Evolutionary conservation across 202 grass and related monocot genomes (phyloP).

Genomic region (Schoenoplectus tabernaemontani): DNA sequence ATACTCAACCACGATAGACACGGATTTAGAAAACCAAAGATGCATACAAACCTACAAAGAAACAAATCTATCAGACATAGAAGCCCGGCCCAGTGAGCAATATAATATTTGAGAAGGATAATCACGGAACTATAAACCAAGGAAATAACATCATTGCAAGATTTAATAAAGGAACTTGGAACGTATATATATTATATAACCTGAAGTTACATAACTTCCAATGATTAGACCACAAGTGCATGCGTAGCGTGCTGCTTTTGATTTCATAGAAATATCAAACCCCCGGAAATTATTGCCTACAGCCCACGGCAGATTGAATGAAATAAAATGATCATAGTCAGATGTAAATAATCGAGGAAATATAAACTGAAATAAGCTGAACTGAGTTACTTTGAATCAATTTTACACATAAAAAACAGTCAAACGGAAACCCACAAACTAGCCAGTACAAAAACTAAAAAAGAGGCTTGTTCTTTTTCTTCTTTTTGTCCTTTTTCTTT

Average conservation of each 20-base stretch:
- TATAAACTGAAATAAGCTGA: not conserved
- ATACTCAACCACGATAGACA: too few relatives aligned
- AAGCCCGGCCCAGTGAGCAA: not conserved
- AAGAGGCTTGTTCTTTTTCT: not conserved
- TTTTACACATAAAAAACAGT: not conserved
- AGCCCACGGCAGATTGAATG: not conserved
- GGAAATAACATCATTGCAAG: not conserved
- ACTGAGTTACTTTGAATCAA: conserved; percentile 8
- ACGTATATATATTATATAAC: not conserved
- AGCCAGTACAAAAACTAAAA: not conserved
- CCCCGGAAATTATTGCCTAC: not conserved
- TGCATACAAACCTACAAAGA: not conserved
- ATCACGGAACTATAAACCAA: not conserved
- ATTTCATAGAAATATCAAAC: not conserved
- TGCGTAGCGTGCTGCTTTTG: not conserved
- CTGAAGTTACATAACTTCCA: not conserved
- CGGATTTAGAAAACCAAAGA: too few relatives aligned
- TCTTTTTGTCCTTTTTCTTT: not conserved
- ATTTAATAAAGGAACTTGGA: not conserved
- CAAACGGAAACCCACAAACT: not conserved
- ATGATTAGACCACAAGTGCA: not conserved
- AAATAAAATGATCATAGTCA: not conserved
- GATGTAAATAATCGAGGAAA: not conserved
- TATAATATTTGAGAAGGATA: not conserved
- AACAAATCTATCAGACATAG: not conserved